Evolutionary conservation across 225 moss, liverwort and hornwort genomes (phyloP).

Genomic region (Pseudoscleropodium purum): DNA sequence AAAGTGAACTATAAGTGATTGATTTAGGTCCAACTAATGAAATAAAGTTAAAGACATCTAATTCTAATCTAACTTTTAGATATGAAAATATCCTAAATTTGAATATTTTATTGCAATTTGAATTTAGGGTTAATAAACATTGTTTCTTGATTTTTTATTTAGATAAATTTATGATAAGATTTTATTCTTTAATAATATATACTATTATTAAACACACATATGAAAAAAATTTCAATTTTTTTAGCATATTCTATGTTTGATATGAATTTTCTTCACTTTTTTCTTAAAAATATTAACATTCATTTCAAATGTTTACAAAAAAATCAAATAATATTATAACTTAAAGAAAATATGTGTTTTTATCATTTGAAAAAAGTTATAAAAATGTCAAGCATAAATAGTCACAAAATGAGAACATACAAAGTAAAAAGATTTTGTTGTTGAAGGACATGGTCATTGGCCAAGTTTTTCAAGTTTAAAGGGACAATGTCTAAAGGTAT

Average conservation of each 20-base stretch:
- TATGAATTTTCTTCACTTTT: not conserved
- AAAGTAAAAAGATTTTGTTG: no score
- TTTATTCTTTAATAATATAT: no score
- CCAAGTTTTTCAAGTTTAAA: accelerated
- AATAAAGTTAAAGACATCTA: no score
- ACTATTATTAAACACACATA: not conserved
- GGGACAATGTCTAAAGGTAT: not conserved
- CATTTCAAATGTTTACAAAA: not conserved
- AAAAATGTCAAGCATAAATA: not conserved
- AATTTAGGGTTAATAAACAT: no score
- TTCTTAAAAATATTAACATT: no score
- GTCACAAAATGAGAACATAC: not conserved
- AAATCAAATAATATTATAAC: not conserved
- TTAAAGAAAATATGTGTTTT: not conserved
- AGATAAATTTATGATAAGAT: no score
- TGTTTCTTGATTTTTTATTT: no score
- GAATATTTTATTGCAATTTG: no score
- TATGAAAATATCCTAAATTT: no score
- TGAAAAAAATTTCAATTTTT: not conserved
- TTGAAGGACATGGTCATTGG: not conserved
- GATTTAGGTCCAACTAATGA: no score
- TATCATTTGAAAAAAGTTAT: not conserved
- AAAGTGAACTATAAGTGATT: no score
- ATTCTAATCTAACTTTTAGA: no score
- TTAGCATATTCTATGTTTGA: not conserved